Conservation (phyloP, 129 eudicot genomes). For the Smallanthus sonchifolius region DNA sequence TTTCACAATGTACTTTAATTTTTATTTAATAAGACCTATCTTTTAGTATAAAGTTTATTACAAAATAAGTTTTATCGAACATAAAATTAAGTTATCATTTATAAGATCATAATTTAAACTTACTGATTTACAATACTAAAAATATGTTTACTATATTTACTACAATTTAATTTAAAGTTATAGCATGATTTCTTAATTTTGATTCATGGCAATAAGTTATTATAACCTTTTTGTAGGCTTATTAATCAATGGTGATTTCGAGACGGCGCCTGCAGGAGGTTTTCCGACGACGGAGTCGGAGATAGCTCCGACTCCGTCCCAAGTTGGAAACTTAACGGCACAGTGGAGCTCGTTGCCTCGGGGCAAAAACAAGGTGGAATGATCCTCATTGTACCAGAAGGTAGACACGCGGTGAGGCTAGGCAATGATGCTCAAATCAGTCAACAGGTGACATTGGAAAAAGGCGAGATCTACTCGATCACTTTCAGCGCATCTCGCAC, state of each 20-base stretch:
- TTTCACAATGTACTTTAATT: too few species aligned
- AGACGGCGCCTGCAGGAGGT: conserved; percentile 83
- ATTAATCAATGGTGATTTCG: conserved; percentile 78
- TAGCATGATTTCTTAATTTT: too few species aligned
- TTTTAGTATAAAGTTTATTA: too few species aligned
- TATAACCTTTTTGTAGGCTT: conserved; percentile 41
- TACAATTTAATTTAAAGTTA: too few species aligned
- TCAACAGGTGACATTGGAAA: conserved; percentile 69
- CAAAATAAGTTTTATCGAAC: too few species aligned
- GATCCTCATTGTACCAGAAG: conserved; percentile 97
- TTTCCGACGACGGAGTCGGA: conserved; percentile 36
- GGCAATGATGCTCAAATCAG: conserved; percentile 93
- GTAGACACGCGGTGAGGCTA: conserved; percentile 75
- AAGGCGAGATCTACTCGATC: conserved; percentile 70
- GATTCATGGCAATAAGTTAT: not conserved
- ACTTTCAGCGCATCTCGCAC: conserved; percentile 97
- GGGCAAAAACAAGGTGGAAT: conserved; percentile 97
- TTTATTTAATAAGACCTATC: too few species aligned
- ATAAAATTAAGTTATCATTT: too few species aligned
- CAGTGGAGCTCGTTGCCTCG: conserved; percentile 72
- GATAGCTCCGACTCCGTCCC: conserved; percentile 63
- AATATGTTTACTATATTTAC: too few species aligned
- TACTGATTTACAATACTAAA: too few species aligned
- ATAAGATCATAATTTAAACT: too few species aligned
- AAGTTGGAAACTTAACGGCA: conserved; percentile 73